Percentiles rank a stretch among this genome's conserved stretches.
Conservation (phyloP, 1,284 basidiomycete genomes). For the Ceratobasidium papillatum region DNA sequence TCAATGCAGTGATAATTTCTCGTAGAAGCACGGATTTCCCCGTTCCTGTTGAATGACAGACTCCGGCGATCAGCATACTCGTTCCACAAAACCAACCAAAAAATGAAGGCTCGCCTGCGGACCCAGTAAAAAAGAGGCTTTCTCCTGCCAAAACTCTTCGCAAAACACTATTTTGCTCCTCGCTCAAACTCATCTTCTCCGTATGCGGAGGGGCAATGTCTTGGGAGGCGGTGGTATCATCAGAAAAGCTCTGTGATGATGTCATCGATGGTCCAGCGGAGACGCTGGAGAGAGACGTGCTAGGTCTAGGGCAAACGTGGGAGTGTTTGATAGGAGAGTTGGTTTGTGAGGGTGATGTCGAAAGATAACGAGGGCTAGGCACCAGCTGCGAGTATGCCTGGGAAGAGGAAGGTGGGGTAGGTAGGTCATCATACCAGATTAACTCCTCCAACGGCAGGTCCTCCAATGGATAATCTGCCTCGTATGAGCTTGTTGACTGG, state of each 20-base stretch:
- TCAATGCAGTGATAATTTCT: slow-evolving; percentile 79
- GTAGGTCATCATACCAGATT: neutral
- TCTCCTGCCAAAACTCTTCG: slow-evolving; percentile 36
- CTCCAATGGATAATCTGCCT: neutral
- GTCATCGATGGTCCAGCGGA: too few relatives aligned
- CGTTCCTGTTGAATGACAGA: slow-evolving; percentile 65
- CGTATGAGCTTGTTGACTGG: neutral
- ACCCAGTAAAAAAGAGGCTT: slow-evolving; percentile 44
- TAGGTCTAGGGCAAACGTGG: too few relatives aligned
- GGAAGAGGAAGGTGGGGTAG: neutral
- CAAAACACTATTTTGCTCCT: slow-evolving; percentile 41
- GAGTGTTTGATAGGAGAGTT: too few relatives aligned
- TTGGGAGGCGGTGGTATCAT: too few relatives aligned
- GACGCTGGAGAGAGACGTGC: too few relatives aligned
- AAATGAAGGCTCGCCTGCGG: slow-evolving; percentile 31
- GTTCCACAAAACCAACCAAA: too few relatives aligned
- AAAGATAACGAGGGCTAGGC: neutral
- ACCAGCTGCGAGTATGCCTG: neutral
- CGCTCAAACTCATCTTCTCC: slow-evolving; percentile 30
- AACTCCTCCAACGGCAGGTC: neutral
- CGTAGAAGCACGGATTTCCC: slow-evolving; percentile 95
- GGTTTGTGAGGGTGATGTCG: neutral
- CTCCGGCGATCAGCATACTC: too few relatives aligned
- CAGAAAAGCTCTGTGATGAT: too few relatives aligned
- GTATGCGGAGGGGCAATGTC: too few relatives aligned